Evolutionary conservation across 176 grass and related monocot species (phyloP), one percentile per base, ranked within the genome.

Genomic region (Bolboschoenus planiculmis): DNA sequence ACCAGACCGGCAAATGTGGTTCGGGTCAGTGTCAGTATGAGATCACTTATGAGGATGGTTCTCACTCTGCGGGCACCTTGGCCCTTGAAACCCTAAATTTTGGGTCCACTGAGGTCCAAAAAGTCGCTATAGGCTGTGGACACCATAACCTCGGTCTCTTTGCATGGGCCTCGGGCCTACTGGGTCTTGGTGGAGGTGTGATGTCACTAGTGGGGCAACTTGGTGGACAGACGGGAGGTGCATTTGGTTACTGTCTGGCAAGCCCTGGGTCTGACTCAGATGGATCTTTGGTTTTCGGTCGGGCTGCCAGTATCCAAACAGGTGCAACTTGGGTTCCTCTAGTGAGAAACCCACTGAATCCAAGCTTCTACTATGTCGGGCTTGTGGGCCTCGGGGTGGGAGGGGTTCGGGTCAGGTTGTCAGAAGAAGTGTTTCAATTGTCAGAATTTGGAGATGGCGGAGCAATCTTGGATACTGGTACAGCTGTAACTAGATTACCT

Each of bases 31-130:
- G 93, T 85, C 79, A 80, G 55, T 93, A 97, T 85, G 31, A 79
- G 1, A 87, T 88, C 55, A 89, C 85, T 85, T 97, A 97, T 73
- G 87, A 89, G 7, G 93, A 97, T 54, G 90, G 90, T 1, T 97
- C 93, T 58, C 91, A 76, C 85, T 79, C 90, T 57, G 80, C 56
- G 16, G 93, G 93, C 58, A 89, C 89, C 7, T 78, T 93, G 50
- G 91, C 91, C n/a, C 83, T 29, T 33, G 93, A 97, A 85, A 84
- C 1, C 67, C 73, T 97, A 20, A 82, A 86, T 59, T 47, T 97
- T 13, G 90, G 63, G 63, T 67, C 63, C 31, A 67, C 63, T 20
- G 14, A 37, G 63, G 33, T 67, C 33, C 33, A 4, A n/a, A 67
- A 67, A n/a, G 34, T 67, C 4, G 63, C 33, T 67, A 67, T 67